phyloP scores from a whole-genome alignment of 768 basidiomycete genomes.

The Auricularia sp. region DNA sequence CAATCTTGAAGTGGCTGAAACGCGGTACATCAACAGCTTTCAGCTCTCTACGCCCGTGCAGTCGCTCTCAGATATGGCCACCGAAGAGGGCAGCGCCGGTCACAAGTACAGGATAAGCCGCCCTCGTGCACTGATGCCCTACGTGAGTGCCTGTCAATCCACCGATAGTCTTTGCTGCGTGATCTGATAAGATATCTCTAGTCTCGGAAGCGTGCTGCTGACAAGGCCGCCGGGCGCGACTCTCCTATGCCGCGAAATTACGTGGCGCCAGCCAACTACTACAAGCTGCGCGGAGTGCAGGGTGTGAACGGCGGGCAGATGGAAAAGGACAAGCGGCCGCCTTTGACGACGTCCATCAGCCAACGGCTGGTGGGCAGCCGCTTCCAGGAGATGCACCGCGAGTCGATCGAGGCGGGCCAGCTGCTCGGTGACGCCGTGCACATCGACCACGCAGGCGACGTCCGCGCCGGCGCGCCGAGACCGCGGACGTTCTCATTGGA shows the following conservation, averaged over 20 bases:
- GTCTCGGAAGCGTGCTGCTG: neutral
- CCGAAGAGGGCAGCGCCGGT: slow-evolving; percentile 21
- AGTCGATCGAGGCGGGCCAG: slow-evolving; percentile 46
- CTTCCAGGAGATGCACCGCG: slow-evolving; percentile 62
- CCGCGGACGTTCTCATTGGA: neutral
- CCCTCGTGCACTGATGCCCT: slow-evolving; percentile 42
- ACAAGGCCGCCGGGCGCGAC: neutral
- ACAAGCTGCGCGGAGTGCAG: slow-evolving; percentile 54
- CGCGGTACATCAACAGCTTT: slow-evolving; percentile 69
- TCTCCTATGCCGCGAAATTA: slow-evolving; percentile 24
- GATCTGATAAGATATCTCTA: neutral
- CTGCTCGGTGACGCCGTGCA: slow-evolving; percentile 49
- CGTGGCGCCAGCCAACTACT: slow-evolving; percentile 70
- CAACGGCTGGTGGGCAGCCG: slow-evolving; percentile 56
- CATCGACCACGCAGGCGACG: slow-evolving; percentile 40
- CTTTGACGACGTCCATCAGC: slow-evolving; percentile 46
- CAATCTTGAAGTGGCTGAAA: slow-evolving; percentile 70
- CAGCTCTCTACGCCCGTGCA: slow-evolving; percentile 62
- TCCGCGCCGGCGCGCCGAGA: slow-evolving; percentile 16
- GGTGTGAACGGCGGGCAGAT: slow-evolving; percentile 51
- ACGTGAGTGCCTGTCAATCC: slow-evolving; percentile 7
- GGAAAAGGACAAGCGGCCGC: slow-evolving; percentile 33
- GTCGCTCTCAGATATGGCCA: slow-evolving; percentile 41
- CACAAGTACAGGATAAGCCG: slow-evolving; percentile 54
- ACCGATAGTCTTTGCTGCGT: neutral